A percentile compares a stretch with the other conserved stretches of the same genome.
Conservation (phyloP, 176 grass and related monocot species). For the Triticum monococcum region DNA sequence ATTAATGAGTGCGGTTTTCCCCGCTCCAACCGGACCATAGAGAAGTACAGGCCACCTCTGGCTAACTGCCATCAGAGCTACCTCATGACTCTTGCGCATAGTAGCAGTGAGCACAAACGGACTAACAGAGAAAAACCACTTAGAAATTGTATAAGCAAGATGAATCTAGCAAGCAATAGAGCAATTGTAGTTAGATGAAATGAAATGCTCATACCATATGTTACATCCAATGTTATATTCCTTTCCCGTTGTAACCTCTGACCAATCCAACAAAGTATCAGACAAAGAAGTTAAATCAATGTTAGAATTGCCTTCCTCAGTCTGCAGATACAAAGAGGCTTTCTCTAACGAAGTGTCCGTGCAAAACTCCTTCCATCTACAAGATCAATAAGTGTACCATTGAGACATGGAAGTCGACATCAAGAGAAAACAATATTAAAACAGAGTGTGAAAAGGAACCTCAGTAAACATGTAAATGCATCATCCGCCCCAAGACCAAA, state of each 20-base stretch:
- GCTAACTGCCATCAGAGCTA: conserved; percentile 67
- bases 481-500: conserved; percentile 67
- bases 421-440: conserved; percentile 26
- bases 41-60: conserved; percentile 91
- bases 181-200: background rate
- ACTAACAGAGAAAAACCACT: conserved; percentile 36
- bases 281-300: conserved; percentile 37
- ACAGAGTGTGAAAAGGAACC: conserved; percentile 50
- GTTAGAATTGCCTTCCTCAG: conserved; percentile 28
- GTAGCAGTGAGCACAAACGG: conserved; percentile 65
- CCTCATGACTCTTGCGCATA: conserved; percentile 71
- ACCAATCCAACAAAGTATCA: conserved; percentile 45
- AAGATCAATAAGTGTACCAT: conserved; percentile 22
- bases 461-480: conserved; percentile 66
- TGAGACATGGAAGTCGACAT: background rate
- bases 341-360: conserved; percentile 86
- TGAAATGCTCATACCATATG: conserved; percentile 46
- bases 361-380: conserved; percentile 85
- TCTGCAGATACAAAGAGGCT: conserved; percentile 69
- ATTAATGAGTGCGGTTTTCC: conserved; percentile 90
- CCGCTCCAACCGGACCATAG: conserved; percentile 82
- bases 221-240: conserved; percentile 26
- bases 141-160: conserved; percentile 28
- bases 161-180: background rate
- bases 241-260: conserved; percentile 23